A percentile compares a stretch with the other conserved stretches of the same genome.
Evolutionary conservation across 768 basidiomycete species (phyloP).

Genomic region (Suillus discolor): DNA sequence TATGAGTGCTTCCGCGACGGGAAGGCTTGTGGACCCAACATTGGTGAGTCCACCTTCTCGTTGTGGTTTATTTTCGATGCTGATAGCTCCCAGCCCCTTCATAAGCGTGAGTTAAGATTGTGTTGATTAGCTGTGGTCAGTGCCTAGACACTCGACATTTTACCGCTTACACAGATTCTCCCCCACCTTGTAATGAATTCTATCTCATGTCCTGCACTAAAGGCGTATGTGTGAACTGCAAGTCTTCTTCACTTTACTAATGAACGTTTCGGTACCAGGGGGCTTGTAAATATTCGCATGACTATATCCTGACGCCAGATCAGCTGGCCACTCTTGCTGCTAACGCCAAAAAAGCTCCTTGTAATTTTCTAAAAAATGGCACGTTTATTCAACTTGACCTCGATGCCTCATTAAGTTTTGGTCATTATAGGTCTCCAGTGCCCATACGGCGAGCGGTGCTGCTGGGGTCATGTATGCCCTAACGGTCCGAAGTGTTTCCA

Average conservation of each 20-base stretch:
- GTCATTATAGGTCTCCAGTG: conserved; percentile 58
- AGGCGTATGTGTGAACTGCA: conserved; percentile 47
- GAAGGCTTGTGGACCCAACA: conserved; percentile 58
- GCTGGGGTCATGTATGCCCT: conserved; percentile 85
- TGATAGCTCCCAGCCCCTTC: conserved; percentile 55
- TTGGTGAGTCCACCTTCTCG: conserved; percentile 44
- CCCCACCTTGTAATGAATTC: conserved; percentile 84
- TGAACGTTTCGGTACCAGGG: conserved; percentile 38
- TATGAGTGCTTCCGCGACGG: conserved; percentile 26
- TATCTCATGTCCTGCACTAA: conserved; percentile 85
- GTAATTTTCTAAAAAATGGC: conserved; percentile 85
- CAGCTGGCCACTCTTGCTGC: conserved; percentile 70
- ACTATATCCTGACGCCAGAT: conserved; percentile 70
- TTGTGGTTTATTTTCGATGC: conserved; percentile 14
- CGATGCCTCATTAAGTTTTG: conserved; percentile 10
- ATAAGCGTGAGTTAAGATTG: conserved; percentile 61
- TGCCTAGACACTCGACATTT: conserved; percentile 13
- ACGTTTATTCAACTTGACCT: conserved; percentile 12
- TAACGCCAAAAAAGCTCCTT: conserved; percentile 85
- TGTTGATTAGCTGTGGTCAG: conserved; percentile 5
- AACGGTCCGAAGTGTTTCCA: conserved; percentile 73
- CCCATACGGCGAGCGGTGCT: conserved; percentile 75
- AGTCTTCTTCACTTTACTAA: conserved; percentile 17
- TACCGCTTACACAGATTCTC: conserved; percentile 59
- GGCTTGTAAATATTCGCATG: conserved; percentile 83